A percentile compares a stretch with the other conserved stretches of the same genome.
phyloP scores from a whole-genome alignment of 2,329 filamentous ascomycete genomes.

The Cytospora paraplurivora region DNA sequence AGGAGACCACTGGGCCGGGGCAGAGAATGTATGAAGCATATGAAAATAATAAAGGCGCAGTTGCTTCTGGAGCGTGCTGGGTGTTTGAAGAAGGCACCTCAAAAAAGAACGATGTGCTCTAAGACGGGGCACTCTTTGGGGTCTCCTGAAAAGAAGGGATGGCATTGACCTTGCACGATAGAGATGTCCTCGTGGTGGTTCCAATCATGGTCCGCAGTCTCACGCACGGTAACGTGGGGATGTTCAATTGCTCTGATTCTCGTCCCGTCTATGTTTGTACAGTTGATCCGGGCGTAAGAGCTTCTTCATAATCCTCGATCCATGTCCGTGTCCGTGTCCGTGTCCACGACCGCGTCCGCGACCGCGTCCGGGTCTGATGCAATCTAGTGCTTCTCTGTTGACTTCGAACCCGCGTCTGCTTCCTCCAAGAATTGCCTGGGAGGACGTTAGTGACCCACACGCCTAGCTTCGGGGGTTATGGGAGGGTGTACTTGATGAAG shows the following conservation, averaged over 20 bases:
- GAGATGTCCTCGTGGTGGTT: neutral
- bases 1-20: too few relatives aligned
- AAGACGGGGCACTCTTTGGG: too few relatives aligned
- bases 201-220: neutral
- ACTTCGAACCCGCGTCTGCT: slow-evolving; percentile 46
- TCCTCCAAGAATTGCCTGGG: slow-evolving; percentile 51
- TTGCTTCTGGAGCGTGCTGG: slow-evolving; percentile 29
- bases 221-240: slow-evolving; percentile 7
- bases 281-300: slow-evolving; percentile 14
- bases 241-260: slow-evolving; percentile 19
- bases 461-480: slow-evolving; percentile 4
- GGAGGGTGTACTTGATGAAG: slow-evolving; percentile 61
- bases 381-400: slow-evolving; percentile 46
- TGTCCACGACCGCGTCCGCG: slow-evolving; percentile 1
- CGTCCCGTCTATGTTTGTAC: slow-evolving; percentile 27
- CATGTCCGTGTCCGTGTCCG: neutral
- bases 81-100: slow-evolving; percentile 30
- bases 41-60: slow-evolving; percentile 10
- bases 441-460: slow-evolving; percentile 26
- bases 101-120: slow-evolving; percentile 26
- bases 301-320: slow-evolving; percentile 6
- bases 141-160: neutral
- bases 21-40: too few relatives aligned
- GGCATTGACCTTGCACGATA: neutral
- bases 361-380: slow-evolving; percentile 6